phyloP scores from a whole-genome alignment of 1,139 yeast genomes.

The Pichia sp. region DNA sequence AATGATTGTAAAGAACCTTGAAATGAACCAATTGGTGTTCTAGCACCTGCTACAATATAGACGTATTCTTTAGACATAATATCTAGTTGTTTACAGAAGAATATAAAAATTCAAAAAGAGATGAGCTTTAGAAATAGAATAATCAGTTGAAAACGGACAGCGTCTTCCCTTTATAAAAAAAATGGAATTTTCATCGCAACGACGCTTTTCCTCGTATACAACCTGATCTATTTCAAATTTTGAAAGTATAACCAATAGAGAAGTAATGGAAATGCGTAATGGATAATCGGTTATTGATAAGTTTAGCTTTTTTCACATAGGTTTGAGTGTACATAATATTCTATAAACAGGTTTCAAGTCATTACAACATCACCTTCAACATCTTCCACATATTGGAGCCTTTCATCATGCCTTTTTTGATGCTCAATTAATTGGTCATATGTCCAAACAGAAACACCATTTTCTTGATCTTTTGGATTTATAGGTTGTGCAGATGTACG shows the following conservation, averaged over 20 bases:
- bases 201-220: background rate
- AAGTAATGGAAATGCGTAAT: background rate
- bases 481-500: slow-evolving; percentile 93
- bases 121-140: background rate
- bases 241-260: background rate
- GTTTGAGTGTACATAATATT: background rate
- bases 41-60: slow-evolving; percentile 81
- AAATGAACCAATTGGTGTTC: slow-evolving; percentile 95
- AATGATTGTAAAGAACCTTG: slow-evolving; percentile 75
- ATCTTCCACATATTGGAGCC: slow-evolving; percentile 3
- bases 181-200: background rate
- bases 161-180: background rate
- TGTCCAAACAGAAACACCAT: slow-evolving; percentile 90
- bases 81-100: background rate
- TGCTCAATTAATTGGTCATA: slow-evolving; percentile 56
- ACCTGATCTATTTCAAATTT: background rate
- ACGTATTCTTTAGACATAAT: slow-evolving; percentile 42
- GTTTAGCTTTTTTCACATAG: too few species aligned
- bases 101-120: background rate
- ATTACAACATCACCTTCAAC: slow-evolving; percentile 8
- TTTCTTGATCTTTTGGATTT: slow-evolving; percentile 80
- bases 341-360: background rate
- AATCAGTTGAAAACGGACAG: background rate
- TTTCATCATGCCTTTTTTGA: slow-evolving; percentile 45
- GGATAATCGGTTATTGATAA: too few species aligned